phyloP scores from a whole-genome alignment of 768 basidiomycete genomes.

The Lentinula aciculospora region DNA sequence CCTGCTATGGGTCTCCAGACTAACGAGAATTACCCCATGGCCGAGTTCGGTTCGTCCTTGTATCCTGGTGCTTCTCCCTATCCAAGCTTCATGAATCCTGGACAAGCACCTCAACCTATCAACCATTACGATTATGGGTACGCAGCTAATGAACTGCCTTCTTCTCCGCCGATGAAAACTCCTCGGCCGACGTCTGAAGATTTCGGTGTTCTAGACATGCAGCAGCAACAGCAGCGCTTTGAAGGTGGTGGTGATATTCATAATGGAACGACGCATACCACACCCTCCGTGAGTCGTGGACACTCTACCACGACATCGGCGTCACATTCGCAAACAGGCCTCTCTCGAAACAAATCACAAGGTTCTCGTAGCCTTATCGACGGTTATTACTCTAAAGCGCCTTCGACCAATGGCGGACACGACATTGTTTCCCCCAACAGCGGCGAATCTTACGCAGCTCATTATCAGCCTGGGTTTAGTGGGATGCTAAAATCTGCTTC shows the following conservation, averaged over 20 bases:
- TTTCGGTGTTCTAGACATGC: not conserved
- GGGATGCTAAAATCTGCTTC: not conserved
- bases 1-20: not conserved
- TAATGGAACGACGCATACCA: not conserved
- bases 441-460: slow-evolving; percentile 3
- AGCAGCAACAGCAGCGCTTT: not conserved
- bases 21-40: slow-evolving; percentile 1
- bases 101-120: not conserved
- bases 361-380: slow-evolving; percentile 5
- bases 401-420: not conserved
- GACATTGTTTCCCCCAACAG: not conserved
- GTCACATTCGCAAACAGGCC: not conserved
- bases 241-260: not conserved
- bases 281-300: not conserved
- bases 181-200: not conserved
- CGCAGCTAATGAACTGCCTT: not conserved
- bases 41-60: not conserved
- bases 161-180: not conserved
- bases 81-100: not conserved
- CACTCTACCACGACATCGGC: not conserved
- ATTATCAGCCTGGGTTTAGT: slow-evolving; percentile 6
- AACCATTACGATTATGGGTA: not conserved
- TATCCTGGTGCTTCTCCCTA: not conserved
- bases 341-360: not conserved
- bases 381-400: not conserved